phyloP scores from a whole-genome alignment of 2,329 filamentous ascomycete species.

The Fusarium continuum region DNA sequence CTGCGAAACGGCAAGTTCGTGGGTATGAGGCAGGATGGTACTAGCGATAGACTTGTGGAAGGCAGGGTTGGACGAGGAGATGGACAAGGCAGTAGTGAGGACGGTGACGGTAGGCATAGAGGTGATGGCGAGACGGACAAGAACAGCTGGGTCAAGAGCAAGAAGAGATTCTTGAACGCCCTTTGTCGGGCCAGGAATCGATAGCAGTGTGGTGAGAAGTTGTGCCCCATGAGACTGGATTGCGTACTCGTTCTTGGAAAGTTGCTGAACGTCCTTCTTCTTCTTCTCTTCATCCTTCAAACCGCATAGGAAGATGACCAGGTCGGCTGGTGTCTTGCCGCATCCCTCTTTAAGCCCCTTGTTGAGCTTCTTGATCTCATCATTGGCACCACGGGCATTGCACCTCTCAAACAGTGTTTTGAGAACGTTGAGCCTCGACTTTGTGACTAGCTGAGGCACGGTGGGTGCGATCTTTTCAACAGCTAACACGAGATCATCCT shows the following conservation, averaged over 20 bases:
- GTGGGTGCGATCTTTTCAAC: conserved; percentile 77
- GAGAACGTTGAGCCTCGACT: conserved; percentile 80
- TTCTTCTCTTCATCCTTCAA: conserved; percentile 52
- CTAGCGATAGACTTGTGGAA: conserved; percentile 66
- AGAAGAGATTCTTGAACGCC: conserved; percentile 79
- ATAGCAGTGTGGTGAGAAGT: conserved; percentile 81
- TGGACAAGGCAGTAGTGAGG: conserved; percentile 60
- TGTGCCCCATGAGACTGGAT: conserved; percentile 78
- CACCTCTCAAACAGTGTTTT: conserved; percentile 86
- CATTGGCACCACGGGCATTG: conserved; percentile 68
- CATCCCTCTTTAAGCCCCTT: conserved; percentile 60
- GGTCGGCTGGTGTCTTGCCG: conserved; percentile 56
- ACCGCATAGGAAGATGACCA: conserved; percentile 61
- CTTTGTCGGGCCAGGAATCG: conserved; percentile 74
- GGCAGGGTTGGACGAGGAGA: conserved; percentile 57
- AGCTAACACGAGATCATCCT: conserved; percentile 82
- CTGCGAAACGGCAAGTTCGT: conserved; percentile 59
- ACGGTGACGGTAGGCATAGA: conserved; percentile 61
- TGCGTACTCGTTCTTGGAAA: conserved; percentile 65
- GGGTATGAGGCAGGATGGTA: conserved; percentile 55
- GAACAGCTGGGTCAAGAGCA: conserved; percentile 62
- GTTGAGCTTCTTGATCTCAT: conserved; percentile 59
- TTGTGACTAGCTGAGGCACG: conserved; percentile 75
- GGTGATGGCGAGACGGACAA: conserved; percentile 70
- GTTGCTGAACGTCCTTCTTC: conserved; percentile 50